Evolutionary conservation across 192 early-diverging fungal genomes (phyloP).

Genomic region (Cladochytrium replicatum): DNA sequence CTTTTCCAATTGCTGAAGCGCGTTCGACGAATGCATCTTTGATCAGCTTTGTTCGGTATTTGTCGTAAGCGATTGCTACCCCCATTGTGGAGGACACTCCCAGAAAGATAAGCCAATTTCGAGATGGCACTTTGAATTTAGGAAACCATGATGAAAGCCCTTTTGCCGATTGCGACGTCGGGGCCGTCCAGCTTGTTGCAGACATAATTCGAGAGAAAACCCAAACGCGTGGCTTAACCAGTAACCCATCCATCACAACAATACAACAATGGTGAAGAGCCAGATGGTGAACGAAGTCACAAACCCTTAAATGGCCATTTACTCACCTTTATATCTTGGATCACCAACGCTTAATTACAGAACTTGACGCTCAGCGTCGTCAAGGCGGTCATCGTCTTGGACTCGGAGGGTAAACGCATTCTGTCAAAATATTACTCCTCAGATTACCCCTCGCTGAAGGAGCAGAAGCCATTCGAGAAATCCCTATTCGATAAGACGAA

Average conservation of each 20-base stretch:
- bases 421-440: conserved; percentile 84
- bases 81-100: not conserved
- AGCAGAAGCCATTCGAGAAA: conserved; percentile 87
- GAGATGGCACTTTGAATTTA: not conserved
- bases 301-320: no score
- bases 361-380: conserved; percentile 79
- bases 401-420: conserved; percentile 84
- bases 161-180: no score
- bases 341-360: no score
- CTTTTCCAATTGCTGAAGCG: not conserved
- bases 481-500: conserved; percentile 86
- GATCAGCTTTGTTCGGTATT: not conserved
- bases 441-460: conserved; percentile 57
- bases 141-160: no score
- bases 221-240: no score
- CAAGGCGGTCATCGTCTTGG: conserved; percentile 83
- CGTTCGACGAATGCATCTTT: not conserved
- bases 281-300: no score
- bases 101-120: not conserved
- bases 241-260: no score
- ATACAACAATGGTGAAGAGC: no score
- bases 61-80: not conserved
- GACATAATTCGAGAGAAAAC: no score
- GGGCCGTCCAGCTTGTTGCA: no score
- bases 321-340: no score